These are phyloP conservation scores for Carex arenaria DNA, from an alignment of 202 grass and related monocot genomes.

Conservation along the genomic window DNA sequence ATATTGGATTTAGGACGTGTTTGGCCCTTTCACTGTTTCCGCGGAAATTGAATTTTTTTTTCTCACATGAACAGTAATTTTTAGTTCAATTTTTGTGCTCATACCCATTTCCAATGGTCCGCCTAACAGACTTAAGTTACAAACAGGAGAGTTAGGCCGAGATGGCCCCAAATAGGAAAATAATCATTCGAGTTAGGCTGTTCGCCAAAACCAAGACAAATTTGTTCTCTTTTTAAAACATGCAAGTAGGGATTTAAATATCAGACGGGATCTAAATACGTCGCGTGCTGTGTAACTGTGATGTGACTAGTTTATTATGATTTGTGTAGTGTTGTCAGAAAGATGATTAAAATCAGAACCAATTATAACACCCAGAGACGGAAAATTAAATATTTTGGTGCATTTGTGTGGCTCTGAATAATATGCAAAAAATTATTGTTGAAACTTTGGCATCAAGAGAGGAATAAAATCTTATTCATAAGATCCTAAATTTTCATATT, in stretches of 20 bases:
- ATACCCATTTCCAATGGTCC: too few species aligned
- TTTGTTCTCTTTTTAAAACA: neutral
- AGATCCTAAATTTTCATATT: neutral
- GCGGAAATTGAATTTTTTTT: too few species aligned
- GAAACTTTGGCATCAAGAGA: neutral
- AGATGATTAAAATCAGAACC: too few species aligned
- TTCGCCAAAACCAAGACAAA: neutral
- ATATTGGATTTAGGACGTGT: too few species aligned
- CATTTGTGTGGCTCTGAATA: neutral
- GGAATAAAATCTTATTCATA: neutral
- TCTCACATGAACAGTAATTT: too few species aligned
- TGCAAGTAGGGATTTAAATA: neutral
- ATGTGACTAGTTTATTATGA: too few species aligned
- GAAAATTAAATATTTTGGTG: neutral
- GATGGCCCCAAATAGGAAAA: neutral
- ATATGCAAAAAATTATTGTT: neutral
- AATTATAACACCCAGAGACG: neutral
- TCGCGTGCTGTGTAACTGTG: too few species aligned
- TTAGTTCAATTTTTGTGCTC: too few species aligned
- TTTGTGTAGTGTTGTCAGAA: too few species aligned
- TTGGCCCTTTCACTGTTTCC: too few species aligned
- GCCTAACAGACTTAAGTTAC: too few species aligned
- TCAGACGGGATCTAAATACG: too few species aligned
- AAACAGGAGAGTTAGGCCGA: neutral
- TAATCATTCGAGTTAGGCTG: neutral